These are phyloP conservation scores for Calonectria crousiana DNA, from an alignment of 2,329 filamentous ascomycete species.

Conservation along the genomic window DNA sequence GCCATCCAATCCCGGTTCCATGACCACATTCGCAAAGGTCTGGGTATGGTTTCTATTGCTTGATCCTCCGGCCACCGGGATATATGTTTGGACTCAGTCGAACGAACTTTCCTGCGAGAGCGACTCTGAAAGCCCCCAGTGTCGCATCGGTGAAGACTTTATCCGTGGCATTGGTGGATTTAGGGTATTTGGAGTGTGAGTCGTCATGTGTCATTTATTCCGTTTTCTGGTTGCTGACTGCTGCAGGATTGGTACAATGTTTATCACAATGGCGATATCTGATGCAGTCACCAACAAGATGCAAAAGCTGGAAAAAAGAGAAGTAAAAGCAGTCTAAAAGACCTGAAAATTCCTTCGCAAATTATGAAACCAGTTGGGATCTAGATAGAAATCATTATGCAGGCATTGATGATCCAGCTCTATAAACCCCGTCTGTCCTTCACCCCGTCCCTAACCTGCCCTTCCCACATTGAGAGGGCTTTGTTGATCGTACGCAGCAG, in stretches of 20 bases:
- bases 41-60: neutral
- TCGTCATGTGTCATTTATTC: neutral
- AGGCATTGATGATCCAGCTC: neutral
- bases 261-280: neutral
- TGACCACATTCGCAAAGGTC: neutral
- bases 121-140: neutral
- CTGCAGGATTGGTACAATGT: neutral
- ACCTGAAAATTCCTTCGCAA: neutral
- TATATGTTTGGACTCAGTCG: neutral
- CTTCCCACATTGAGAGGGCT: conserved; percentile 72
- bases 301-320: neutral
- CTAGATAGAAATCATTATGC: neutral
- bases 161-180: neutral
- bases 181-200: neutral
- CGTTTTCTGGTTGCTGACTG: neutral
- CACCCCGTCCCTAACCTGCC: neutral
- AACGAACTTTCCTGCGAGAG: neutral
- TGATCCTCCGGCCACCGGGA: neutral
- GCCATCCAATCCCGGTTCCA: neutral
- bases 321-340: neutral
- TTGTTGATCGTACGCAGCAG: conserved; percentile 67
- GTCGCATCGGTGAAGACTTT: neutral
- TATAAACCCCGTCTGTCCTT: neutral
- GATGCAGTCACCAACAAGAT: neutral
- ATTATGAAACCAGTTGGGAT: no score